Percentiles rank a stretch among this genome's conserved stretches.
Evolutionary conservation across 1,284 basidiomycete genomes (phyloP).

Genomic region (Vanrija sp.): DNA sequence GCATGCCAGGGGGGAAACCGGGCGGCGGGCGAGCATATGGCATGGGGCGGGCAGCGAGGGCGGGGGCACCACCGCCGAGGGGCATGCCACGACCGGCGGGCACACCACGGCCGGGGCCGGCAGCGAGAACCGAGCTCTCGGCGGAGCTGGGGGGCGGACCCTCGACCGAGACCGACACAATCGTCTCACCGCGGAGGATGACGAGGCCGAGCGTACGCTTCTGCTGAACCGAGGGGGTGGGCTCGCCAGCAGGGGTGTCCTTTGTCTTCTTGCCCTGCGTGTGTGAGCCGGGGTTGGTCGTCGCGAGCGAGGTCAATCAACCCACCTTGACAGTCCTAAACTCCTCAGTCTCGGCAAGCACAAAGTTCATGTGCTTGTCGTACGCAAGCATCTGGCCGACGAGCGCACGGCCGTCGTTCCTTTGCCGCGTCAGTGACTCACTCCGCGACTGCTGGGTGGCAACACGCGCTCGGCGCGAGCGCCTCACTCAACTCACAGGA

Average conservation of each 20-base stretch:
- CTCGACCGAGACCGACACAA: conserved; percentile 91
- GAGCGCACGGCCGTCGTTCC: conserved; percentile 89
- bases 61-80: conserved; percentile 79
- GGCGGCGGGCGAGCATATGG: conserved; percentile 61
- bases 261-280: conserved; percentile 48
- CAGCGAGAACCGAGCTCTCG: conserved; percentile 57
- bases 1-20: conserved; percentile 65
- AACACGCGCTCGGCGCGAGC: background rate
- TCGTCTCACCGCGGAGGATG: conserved; percentile 92
- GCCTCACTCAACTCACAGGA: conserved; percentile 59
- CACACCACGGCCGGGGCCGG: conserved; percentile 88
- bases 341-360: conserved; percentile 95
- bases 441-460: background rate
- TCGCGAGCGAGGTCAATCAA: background rate
- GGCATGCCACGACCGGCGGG: conserved; percentile 97
- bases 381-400: conserved; percentile 99
- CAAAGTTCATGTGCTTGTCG: conserved; percentile 99
- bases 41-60: conserved; percentile 75
- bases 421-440: conserved; percentile 12
- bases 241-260: conserved; percentile 46
- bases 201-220: conserved; percentile 94
- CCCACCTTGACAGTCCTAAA: conserved; percentile 69
- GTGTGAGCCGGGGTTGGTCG: background rate
- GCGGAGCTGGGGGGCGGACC: conserved; percentile 95
- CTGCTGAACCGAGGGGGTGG: conserved; percentile 84